Base-by-base conservation (phyloP, 2,329 filamentous ascomycete species). In the Parasarocladium wereldwijsianum region DNA sequence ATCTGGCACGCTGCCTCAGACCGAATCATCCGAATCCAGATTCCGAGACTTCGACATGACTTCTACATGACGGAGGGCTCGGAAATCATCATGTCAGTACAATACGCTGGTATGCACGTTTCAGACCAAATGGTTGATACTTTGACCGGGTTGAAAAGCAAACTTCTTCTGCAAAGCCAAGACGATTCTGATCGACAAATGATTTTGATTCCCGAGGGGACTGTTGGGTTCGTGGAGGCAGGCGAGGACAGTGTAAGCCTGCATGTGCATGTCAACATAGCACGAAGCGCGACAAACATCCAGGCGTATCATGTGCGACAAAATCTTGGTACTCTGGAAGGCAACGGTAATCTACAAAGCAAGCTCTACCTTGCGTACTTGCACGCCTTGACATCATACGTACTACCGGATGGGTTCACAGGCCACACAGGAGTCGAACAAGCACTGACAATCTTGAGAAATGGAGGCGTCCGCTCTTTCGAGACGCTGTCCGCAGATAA, bases 351-450 rank as follows among this genome's bases (percentile, higher is more conserved):
- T 8, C 35, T 72, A 1, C 50, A 58, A 11, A 66, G 64, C 42
- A 64, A 62, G 30, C 48, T 76, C 0, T 54, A 58, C 15, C 46
- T 69, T 1, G 50, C 48, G 4, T 60, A 63, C 17, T 44, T 75
- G 0, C 66, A 74, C 37, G 65, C 61, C 0, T 30, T 69, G 1
- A 73, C 68, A 0, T 63, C 66, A 0, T 51, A 56, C 24, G 63
- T 52, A 22, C 42, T 69, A 0, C 57, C 60, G 0, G 67, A 73
- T 37, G 45, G 45, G 0, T 45, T 71, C 1, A 71, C 61, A 0
- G 28, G 37, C 0, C 43, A 47, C 4, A 73, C 66, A 0, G 70
- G 70, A 0, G 67, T 64, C 0, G 67, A 73, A 39, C 45, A 62
- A 17, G 62, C 66, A 0, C 38, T 73, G 0, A 36, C 40, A 1